phyloP scores from a whole-genome alignment of 2,329 filamentous ascomycete species.

The Penicillium freii region DNA sequence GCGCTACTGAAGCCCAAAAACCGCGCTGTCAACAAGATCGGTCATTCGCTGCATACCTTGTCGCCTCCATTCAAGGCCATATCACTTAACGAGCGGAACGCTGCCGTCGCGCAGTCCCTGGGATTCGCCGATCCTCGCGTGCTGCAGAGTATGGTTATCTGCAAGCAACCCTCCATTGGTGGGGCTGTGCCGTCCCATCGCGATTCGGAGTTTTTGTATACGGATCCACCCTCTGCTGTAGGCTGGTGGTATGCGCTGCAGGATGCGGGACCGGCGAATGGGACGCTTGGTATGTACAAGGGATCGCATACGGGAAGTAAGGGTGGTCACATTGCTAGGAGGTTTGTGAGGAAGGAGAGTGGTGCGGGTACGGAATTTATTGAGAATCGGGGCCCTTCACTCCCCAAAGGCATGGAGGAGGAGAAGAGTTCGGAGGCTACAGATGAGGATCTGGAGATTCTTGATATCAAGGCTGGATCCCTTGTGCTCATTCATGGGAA shows the following conservation, averaged over 20 bases:
- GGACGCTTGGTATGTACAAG: constrained; percentile 80
- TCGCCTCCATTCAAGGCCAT: constrained; percentile 63
- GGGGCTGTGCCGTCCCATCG: constrained; percentile 88
- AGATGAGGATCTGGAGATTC: constrained; percentile 63
- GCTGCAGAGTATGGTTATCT: constrained; percentile 96
- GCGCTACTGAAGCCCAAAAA: constrained; percentile 74
- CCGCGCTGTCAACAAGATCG: constrained; percentile 84
- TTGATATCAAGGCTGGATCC: constrained; percentile 86
- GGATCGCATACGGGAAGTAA: constrained; percentile 65
- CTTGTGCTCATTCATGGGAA: constrained; percentile 95
- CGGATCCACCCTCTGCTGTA: constrained; percentile 80
- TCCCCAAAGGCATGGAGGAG: constrained; percentile 57
- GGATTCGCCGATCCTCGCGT: constrained; percentile 73
- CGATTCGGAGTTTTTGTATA: constrained; percentile 90
- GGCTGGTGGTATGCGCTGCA: constrained; percentile 98
- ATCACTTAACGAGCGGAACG: constrained; percentile 50
- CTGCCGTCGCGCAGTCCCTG: constrained; percentile 65
- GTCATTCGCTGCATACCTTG: constrained; percentile 70
- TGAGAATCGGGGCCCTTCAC: constrained; percentile 63
- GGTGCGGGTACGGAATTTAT: constrained; percentile 66
- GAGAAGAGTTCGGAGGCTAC: constrained; percentile 35
- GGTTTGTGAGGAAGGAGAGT: constrained; percentile 68
- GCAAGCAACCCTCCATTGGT: constrained; percentile 96
- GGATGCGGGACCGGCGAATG: constrained; percentile 82
- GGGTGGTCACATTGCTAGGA: constrained; percentile 65